Percentiles rank a stretch among this genome's conserved stretches.
phyloP scores from a whole-genome alignment of 1,284 basidiomycete species.

The Sporisorium reilianum region DNA sequence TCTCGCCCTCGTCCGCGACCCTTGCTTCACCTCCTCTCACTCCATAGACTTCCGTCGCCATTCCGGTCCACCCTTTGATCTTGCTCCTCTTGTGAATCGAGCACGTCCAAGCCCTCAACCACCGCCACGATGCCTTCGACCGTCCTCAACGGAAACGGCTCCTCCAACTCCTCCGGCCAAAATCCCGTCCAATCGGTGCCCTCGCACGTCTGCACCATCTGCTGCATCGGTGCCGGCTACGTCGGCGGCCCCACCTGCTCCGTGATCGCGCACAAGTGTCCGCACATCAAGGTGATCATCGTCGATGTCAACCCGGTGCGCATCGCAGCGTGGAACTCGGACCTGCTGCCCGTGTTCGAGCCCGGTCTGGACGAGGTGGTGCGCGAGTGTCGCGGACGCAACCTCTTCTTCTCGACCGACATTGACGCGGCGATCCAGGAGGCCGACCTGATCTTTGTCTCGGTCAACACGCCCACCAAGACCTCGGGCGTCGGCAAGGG shows the following conservation, averaged over 20 bases:
- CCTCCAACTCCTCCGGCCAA: conserved; percentile 34
- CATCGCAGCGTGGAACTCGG: conserved; percentile 93
- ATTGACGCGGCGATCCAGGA: conserved; percentile 92
- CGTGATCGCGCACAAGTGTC: conserved; percentile 93
- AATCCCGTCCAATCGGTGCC: conserved; percentile 37
- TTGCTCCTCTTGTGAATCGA: not conserved
- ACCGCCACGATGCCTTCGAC: conserved; percentile 17
- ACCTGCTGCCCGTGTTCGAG: conserved; percentile 88
- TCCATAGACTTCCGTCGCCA: no score
- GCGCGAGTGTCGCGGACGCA: conserved; percentile 85
- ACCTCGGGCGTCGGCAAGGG: conserved; percentile 96
- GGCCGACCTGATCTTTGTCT: conserved; percentile 82
- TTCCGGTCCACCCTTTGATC: not conserved
- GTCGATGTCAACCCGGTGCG: conserved; percentile 96
- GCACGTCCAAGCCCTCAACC: not conserved
- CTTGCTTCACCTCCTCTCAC: no score
- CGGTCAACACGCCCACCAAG: conserved; percentile 98
- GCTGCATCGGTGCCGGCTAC: conserved; percentile 88
- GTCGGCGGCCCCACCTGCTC: conserved; percentile 86
- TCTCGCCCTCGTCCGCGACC: no score
- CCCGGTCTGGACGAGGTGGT: conserved; percentile 96
- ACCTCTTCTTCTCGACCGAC: conserved; percentile 96
- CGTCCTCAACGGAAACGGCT: conserved; percentile 23
- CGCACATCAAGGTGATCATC: conserved; percentile 93
- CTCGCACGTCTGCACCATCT: conserved; percentile 63